Base-by-base conservation (phyloP, 2,329 filamentous ascomycete species). In the Capronia coronata region DNA sequence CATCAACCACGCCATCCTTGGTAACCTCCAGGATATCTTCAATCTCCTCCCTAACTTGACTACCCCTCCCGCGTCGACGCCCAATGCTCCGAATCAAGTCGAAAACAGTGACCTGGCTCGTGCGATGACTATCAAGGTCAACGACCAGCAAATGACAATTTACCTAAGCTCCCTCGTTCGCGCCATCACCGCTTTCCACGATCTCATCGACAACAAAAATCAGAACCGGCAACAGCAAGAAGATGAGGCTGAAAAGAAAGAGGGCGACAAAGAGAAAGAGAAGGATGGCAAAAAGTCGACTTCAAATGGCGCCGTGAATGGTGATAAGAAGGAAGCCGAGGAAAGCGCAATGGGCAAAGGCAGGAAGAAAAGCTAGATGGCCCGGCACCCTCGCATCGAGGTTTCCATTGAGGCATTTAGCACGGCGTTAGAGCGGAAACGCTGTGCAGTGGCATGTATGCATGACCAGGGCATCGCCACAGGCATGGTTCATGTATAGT, bases 121-220 rank as follows among this genome's bases (percentile, higher is more conserved):
- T 55, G 90, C 93, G 29, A 95, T 98, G 89, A 94, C 88, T 71
- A 82, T 95, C 73, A 98, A 98, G 80, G 97, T 91, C 51, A 98
- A 98, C 65, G 93, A 98, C 68, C 93, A 98, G 74, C 80, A 98
- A 58, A 96, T 98, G 87, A 83, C 90, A 45, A 97, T 98, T 68
- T 98, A 98, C 71, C 77, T 98, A 47, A 94, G 87, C 72, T 94
- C 87, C 73, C 74, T 97, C 74, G 97, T 98, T 71, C 81, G 93
- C 54, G 93, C 93, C 49, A 98, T 98, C 65, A 97, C 93, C 10
- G 93, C 93, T 6, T 98, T 97, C 83, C 93, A 98, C 69, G 93
- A 98, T 67, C 74, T 98, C 60, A 98, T 98, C 60, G 93, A 98
- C 75, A 98, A 98, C 76, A 98, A 98, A 79, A 96, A 97, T 61